A percentile compares a stretch with the other conserved stretches of the same genome.
These are phyloP conservation scores for Pichia sp. DNA, from an alignment of 1,139 yeast species.

Conservation along the genomic window DNA sequence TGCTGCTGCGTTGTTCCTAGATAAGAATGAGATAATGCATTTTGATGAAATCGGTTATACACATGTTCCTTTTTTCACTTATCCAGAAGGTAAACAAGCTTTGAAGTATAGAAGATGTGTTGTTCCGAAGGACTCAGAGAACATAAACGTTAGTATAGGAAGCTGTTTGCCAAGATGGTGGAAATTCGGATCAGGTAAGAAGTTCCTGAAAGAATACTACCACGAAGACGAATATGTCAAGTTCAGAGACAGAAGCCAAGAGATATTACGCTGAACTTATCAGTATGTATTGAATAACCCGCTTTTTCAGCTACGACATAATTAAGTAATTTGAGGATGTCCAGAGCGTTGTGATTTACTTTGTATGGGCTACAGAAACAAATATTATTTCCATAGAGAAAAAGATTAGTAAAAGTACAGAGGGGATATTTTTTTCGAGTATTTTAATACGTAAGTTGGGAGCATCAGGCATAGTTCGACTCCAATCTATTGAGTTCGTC, in stretches of 20 bases:
- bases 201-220: slow-evolving; percentile 36
- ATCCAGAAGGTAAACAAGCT: slow-evolving; percentile 56
- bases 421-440: too few relatives aligned
- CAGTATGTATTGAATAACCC: too few relatives aligned
- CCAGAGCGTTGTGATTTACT: too few relatives aligned
- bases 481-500: slow-evolving; percentile 75
- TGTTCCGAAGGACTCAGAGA: slow-evolving; percentile 43
- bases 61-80: slow-evolving; percentile 77
- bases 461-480: slow-evolving; percentile 26
- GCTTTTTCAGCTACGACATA: too few relatives aligned
- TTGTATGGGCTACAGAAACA: too few relatives aligned
- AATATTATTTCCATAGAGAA: background rate
- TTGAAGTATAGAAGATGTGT: slow-evolving; percentile 59
- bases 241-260: slow-evolving; percentile 2
- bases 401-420: background rate
- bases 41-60: slow-evolving; percentile 87
- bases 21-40: slow-evolving; percentile 66
- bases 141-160: slow-evolving; percentile 52
- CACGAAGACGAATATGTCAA: slow-evolving; percentile 21
- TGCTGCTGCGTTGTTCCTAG: slow-evolving; percentile 61
- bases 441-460: too few relatives aligned
- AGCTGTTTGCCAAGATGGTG: slow-evolving; percentile 88
- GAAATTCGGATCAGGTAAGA: slow-evolving; percentile 59
- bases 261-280: too few relatives aligned
- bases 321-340: too few relatives aligned